Percentiles rank a stretch among this genome's conserved stretches.
These are phyloP conservation scores for Lepraria neglecta DNA, from an alignment of 495 filamentous ascomycete genomes.

Conservation along the genomic window DNA sequence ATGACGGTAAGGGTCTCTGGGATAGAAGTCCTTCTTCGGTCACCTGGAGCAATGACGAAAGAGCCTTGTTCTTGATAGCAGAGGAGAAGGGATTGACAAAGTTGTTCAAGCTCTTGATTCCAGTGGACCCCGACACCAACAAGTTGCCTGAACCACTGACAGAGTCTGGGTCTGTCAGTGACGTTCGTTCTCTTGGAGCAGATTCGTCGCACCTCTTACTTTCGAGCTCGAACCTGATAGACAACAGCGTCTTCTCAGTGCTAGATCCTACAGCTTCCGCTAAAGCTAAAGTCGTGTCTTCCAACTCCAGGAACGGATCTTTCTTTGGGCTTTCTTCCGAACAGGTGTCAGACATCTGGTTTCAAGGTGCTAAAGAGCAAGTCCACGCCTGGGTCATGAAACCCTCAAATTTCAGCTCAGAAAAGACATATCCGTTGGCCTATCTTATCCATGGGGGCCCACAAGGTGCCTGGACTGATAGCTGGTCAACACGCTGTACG, in stretches of 20 bases:
- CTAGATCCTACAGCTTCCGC: constrained; percentile 45
- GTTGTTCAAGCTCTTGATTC: constrained; percentile 57
- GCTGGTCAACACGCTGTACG: constrained; percentile 68
- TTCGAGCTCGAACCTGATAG: constrained; percentile 58
- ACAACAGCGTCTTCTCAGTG: constrained; percentile 62
- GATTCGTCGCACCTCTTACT: constrained; percentile 52
- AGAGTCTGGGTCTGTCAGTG: constrained; percentile 52
- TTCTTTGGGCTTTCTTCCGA: constrained; percentile 58
- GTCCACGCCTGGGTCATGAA: constrained; percentile 78
- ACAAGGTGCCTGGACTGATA: constrained; percentile 75
- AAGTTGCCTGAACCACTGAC: constrained; percentile 52
- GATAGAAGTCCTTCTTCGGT: constrained; percentile 59
- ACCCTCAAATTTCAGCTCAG: constrained; percentile 67
- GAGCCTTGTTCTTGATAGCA: constrained; percentile 57
- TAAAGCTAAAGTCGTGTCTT: constrained; percentile 46
- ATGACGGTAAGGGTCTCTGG: constrained; percentile 61
- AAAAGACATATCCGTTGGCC: constrained; percentile 71
- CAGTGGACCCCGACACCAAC: constrained; percentile 45
- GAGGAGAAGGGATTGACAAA: constrained; percentile 59
- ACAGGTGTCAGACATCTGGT: constrained; percentile 69
- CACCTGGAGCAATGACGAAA: constrained; percentile 59
- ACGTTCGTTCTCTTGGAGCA: constrained; percentile 47
- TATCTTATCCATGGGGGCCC: constrained; percentile 87
- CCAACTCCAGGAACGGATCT: constrained; percentile 59
- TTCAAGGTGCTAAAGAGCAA: constrained; percentile 50